Conservation (phyloP, 768 basidiomycete species). For the Botryobasidium botryosum region DNA sequence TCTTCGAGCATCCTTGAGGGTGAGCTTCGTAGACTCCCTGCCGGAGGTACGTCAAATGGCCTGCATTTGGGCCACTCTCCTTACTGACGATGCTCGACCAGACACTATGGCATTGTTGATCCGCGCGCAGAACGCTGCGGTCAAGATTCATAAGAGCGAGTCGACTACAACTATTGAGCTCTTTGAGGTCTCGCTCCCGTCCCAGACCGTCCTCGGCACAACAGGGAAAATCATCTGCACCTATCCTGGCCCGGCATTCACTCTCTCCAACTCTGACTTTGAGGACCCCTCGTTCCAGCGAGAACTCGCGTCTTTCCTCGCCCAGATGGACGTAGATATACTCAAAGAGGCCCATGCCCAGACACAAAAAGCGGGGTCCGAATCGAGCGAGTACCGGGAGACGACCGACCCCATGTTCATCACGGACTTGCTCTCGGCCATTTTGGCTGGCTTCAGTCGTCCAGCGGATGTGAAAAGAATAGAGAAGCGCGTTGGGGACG, state of each 20-base stretch:
- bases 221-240: slow-evolving; percentile 24
- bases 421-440: slow-evolving; percentile 31
- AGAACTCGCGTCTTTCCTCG: slow-evolving; percentile 26
- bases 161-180: slow-evolving; percentile 23
- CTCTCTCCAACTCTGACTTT: slow-evolving; percentile 19
- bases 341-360: too few species aligned
- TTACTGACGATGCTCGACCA: too few species aligned
- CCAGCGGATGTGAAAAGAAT: slow-evolving; percentile 19
- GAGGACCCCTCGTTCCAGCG: slow-evolving; percentile 19
- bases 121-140: slow-evolving; percentile 31
- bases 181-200: slow-evolving; percentile 29
- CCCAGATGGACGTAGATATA: slow-evolving; percentile 21
- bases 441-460: slow-evolving; percentile 25
- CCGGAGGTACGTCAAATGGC: too few species aligned
- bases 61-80: too few species aligned
- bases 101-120: slow-evolving; percentile 26
- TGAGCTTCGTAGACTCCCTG: too few species aligned
- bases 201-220: slow-evolving; percentile 22
- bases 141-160: slow-evolving; percentile 17
- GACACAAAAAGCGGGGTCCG: too few species aligned
- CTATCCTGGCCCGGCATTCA: neutral
- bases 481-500: slow-evolving; percentile 30
- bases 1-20: too few species aligned
- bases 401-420: too few species aligned
- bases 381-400: too few species aligned